These are phyloP conservation scores for Suillus tomentosus DNA, from an alignment of 768 basidiomycete species.

Conservation along the genomic window DNA sequence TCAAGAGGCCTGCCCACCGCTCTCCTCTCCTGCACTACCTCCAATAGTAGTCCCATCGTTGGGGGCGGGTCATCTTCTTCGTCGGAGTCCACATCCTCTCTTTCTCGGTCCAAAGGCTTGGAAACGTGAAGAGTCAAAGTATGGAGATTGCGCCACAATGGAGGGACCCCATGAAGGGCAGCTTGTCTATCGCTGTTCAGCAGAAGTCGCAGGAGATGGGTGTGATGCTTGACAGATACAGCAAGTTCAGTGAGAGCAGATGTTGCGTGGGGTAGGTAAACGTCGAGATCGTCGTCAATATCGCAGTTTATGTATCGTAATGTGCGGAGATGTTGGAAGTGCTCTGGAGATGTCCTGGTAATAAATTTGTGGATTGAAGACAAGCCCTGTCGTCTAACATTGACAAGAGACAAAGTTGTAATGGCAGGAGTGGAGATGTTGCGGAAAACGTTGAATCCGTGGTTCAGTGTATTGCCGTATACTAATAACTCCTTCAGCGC, in stretches of 20 bases:
- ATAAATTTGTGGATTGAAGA: constrained; percentile 39
- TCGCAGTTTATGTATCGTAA: constrained; percentile 38
- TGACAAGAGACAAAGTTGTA: constrained; percentile 26
- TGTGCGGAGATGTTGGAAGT: constrained; percentile 33
- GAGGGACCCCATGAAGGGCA: constrained; percentile 32
- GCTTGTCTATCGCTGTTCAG: constrained; percentile 38
- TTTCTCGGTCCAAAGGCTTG: constrained; percentile 31
- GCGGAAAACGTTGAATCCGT: constrained; percentile 37
- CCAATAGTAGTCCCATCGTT: constrained; percentile 32
- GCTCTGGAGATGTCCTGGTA: constrained; percentile 36
- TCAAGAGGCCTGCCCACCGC: constrained; percentile 30
- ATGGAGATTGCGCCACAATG: constrained; percentile 34
- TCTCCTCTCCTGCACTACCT: constrained; percentile 34
- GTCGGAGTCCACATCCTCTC: constrained; percentile 33
- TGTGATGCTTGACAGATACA: constrained; percentile 34
- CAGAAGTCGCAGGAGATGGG: constrained; percentile 34
- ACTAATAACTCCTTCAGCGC: constrained; percentile 31
- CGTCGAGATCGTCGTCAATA: constrained; percentile 38
- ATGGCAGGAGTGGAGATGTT: constrained; percentile 35
- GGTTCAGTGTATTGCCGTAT: constrained; percentile 33
- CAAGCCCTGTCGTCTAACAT: constrained; percentile 29
- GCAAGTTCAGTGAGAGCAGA: constrained; percentile 38
- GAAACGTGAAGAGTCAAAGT: constrained; percentile 31
- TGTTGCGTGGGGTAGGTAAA: constrained; percentile 34
- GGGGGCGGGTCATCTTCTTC: constrained; percentile 35